Percentiles rank a stretch among this genome's conserved stretches.
These are phyloP conservation scores for Pseudonectria buxi DNA, from an alignment of 2,329 filamentous ascomycete genomes.

Conservation along the genomic window DNA sequence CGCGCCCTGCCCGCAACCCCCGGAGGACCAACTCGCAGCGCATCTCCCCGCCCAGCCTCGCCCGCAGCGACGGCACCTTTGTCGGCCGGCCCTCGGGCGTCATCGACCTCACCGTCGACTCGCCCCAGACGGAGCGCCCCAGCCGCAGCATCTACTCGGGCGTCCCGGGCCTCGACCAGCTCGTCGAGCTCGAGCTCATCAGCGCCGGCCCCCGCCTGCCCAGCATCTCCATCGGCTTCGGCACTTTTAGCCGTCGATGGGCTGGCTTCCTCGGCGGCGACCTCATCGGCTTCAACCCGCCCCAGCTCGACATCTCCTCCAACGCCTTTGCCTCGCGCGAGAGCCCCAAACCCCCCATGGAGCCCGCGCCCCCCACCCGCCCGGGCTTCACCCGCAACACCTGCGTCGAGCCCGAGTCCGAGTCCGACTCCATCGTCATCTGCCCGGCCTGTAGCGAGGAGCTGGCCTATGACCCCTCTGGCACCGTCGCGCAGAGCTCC, in stretches of 20 bases:
- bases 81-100: slow-evolving; percentile 29
- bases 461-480: slow-evolving; percentile 62
- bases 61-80: slow-evolving; percentile 39
- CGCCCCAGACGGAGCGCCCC: slow-evolving; percentile 28
- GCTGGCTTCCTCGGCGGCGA: slow-evolving; percentile 20
- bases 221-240: slow-evolving; percentile 16
- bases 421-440: slow-evolving; percentile 64
- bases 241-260: slow-evolving; percentile 12
- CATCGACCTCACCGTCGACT: slow-evolving; percentile 49
- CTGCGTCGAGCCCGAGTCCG: slow-evolving; percentile 25
- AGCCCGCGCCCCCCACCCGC: slow-evolving; percentile 56
- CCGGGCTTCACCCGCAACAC: slow-evolving; percentile 78
- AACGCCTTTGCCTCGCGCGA: slow-evolving; percentile 27
- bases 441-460: slow-evolving; percentile 86
- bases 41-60: slow-evolving; percentile 34
- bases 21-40: slow-evolving; percentile 36
- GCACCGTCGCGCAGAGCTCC: slow-evolving; percentile 18
- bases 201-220: slow-evolving; percentile 9
- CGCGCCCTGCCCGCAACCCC: slow-evolving; percentile 26
- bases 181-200: slow-evolving; percentile 21
- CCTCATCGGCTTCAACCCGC: slow-evolving; percentile 14
- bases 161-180: slow-evolving; percentile 13
- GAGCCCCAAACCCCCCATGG: slow-evolving; percentile 43
- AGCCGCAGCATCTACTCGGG: slow-evolving; percentile 10
- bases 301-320: slow-evolving; percentile 19